Evolutionary conservation across 345 rosid genomes (phyloP), one percentile per base, ranked within the genome.

Genomic region (Cochlearia excelsa): DNA sequence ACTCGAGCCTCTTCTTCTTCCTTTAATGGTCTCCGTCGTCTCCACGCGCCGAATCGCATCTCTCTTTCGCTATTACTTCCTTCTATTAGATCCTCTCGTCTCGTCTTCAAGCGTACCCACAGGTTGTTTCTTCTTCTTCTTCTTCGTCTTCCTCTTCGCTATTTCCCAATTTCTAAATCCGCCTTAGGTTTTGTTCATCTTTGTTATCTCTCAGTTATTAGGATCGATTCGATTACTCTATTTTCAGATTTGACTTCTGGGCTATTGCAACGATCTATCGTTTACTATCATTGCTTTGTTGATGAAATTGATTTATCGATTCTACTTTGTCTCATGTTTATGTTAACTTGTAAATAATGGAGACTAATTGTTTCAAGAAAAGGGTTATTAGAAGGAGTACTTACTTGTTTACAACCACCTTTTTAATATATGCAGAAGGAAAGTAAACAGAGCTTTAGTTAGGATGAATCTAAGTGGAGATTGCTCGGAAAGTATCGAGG

Each of bases 341-440:
- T 16, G 46, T 34, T 7, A 8, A 39, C 43, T 7, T 39, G 43
- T 39, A 37, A 54, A 16, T 16, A 27, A 26, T 47, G 31, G 39
- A 62, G 54, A 45, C 61, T 64, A 30, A 51, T 64, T 46, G 41
- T 45, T 64, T 41, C 38, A 60, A 1, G 43, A 54, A 35, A 42
- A 46, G 45, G 51, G 3, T 28, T 49, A 35, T 10, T 16, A 39
- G 50, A 62, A 50, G 51, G 52, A 53, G 51, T 43, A 38, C 72
- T 56, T 50, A 58, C 61, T 49, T 29, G 42, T 16, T 16, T 61
- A 28, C 53, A 44, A 45, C 44, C 30, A 54, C 61, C 53, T 53
- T 76, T 16, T 16, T n/a, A n/a, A 16, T 70, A 67, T 52, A 49
- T 74, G 75, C 85, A 81, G 88, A 78, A 77, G 63, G 44, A 71